Evolutionary conservation across 345 rosid genomes (phyloP), one percentile per base, ranked within the genome.

Genomic region (Garcia nutans): DNA sequence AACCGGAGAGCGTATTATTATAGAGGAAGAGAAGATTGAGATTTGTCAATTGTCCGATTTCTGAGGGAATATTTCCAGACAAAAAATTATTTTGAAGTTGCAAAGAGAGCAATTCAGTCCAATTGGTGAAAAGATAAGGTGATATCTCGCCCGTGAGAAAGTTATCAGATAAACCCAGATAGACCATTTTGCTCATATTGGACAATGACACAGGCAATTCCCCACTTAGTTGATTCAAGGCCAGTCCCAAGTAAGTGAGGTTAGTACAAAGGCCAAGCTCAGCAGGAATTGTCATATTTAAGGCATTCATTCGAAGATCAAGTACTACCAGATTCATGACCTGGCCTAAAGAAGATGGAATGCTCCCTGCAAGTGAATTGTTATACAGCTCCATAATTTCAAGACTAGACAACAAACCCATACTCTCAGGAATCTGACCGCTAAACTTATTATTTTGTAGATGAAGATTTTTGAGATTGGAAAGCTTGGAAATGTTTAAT

Each of bases 301-400:
- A 83, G 68, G 5, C 2, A 74, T 80, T 91, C 1, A 8, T 66
- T 11, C 71, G 62, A 23, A 89, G 86, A 75, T 88, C 86, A 49
- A 91, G 86, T 22, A 0, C 1, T 67, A 74, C 72, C 28, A 91
- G 87, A 65, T 75, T 79, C 81, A 65, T 78, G 33, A 91, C 82
- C 47, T 79, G 85, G 59, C 96, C 90, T n/a, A 89, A 24, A 56
- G 89, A 82, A 79, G 86, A 62, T 22, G 96, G 92, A 76, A 91
- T 83, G 8, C 54, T 71, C 12, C 93, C 96, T 24, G 45, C 52
- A n/a, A 91, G 78, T 5, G 82, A 79, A 79, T 91, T 88, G 65
- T 65, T 74, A 67, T 49, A 50, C 75, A 91, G 58, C 15, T 88
- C 88, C 74, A 85, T 10, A 31, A 59, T 65, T 72, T 82, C 73